These are phyloP conservation scores for Aspergillus awamori DNA, from an alignment of 2,329 filamentous ascomycete species.

Conservation along the genomic window DNA sequence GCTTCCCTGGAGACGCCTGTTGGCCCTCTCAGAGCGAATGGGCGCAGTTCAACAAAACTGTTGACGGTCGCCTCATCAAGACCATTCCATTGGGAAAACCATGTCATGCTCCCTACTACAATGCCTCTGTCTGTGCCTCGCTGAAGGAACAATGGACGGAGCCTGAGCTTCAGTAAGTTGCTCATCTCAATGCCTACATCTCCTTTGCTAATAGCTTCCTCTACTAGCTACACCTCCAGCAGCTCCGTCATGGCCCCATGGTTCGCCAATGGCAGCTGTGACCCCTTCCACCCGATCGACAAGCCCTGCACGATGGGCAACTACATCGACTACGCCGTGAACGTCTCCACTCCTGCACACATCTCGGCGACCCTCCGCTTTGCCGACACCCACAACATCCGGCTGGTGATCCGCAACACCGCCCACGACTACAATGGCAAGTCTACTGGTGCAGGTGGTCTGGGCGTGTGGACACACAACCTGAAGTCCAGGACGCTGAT, in stretches of 20 bases:
- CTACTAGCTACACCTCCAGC: constrained; percentile 9
- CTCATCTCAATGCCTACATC: background rate
- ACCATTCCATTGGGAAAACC: constrained; percentile 56
- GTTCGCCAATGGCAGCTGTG: constrained; percentile 17
- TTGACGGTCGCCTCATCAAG: constrained; percentile 55
- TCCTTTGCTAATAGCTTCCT: background rate
- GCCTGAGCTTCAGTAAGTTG: constrained; percentile 50
- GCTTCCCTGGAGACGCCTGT: constrained; percentile 5
- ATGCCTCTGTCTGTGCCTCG: constrained; percentile 48
- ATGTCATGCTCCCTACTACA: constrained; percentile 56
- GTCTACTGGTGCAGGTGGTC: constrained; percentile 61
- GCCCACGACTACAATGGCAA: constrained; percentile 55
- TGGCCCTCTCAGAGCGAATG: constrained; percentile 8
- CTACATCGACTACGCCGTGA: constrained; percentile 40
- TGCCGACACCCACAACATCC: constrained; percentile 36
- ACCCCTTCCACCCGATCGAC: constrained; percentile 24
- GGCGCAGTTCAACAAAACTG: constrained; percentile 52
- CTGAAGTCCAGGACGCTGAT: constrained; percentile 25
- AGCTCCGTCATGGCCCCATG: constrained; percentile 19
- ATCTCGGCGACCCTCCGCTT: constrained; percentile 31
- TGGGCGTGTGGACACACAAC: constrained; percentile 38
- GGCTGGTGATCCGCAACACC: constrained; percentile 51
- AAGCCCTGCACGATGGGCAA: constrained; percentile 35
- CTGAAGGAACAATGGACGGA: constrained; percentile 50
- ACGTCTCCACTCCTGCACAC: constrained; percentile 33